Base-by-base conservation (phyloP, 2,329 filamentous ascomycete species). In the Xylaria sp. region DNA sequence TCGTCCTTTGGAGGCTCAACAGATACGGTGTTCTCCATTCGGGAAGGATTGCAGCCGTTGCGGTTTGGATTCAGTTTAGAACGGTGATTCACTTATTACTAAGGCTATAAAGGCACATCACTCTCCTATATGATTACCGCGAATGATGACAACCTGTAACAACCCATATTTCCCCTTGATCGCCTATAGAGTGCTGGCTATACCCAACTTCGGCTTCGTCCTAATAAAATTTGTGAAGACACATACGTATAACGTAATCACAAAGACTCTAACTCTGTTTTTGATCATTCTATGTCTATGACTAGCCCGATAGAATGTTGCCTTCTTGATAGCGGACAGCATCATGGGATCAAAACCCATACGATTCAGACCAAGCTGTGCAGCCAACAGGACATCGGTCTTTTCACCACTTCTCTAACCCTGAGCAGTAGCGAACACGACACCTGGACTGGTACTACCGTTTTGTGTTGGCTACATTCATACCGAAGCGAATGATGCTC, bases 1-100 rank as follows among this genome's bases (percentile, higher is more conserved):
- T 61, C 65, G 67, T 67, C 60, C 52, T 53, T 67, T 50, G 57
- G 67, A 69, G 67, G 46, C 67, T 69, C 67, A 69, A 62, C 36
- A 18, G 57, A 55, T 59, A 60, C 28, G 45, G 57, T 52, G 25
- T 30, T 50, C 46, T 48, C 45, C 48, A 23, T 53, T 57, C 67
- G 67, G 67, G 60, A 67, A 69, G 60, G 65, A 67, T 64, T 55
- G 50, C 64, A 67, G 48, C 64, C 60, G 60, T 58, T 66, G 43
- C 30, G 46, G 32, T 52, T 65, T 23, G 43, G 25, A 34, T 43
- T 32, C 62, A 45, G 58, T 48, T 60, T 46, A 62, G 50, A 55
- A 68, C 63, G 63, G 63, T 56, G 56, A 53, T 56, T 34, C 50
- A 59, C 56, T 32, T 25, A 64, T 69, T 60, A 64, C 56, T 69